phyloP scores from a whole-genome alignment of 1,139 yeast genomes.

The Candida freyschussii region DNA sequence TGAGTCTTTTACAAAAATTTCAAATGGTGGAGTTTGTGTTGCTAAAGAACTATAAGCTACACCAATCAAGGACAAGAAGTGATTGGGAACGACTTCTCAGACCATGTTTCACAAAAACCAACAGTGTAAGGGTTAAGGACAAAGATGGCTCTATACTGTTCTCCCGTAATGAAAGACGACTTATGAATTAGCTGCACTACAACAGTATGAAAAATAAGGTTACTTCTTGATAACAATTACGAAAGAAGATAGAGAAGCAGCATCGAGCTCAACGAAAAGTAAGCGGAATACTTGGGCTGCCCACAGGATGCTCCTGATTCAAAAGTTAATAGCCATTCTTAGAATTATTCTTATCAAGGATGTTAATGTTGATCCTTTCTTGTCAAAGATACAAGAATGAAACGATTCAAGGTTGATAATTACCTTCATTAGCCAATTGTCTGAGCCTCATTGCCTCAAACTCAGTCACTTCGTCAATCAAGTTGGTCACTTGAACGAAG shows the following conservation, averaged over 20 bases:
- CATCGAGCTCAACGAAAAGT: too few relatives aligned
- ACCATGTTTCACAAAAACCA: conserved; percentile 31
- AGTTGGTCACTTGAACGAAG: conserved; percentile 15
- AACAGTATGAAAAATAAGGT: too few relatives aligned
- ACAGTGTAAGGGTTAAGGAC: conserved; percentile 32
- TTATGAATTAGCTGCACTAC: too few relatives aligned
- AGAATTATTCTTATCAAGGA: too few relatives aligned
- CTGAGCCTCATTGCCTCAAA: conserved; percentile 23
- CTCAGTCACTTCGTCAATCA: conserved; percentile 22
- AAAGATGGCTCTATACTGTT: conserved; percentile 33
- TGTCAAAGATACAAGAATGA: not conserved
- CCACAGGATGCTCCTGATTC: too few relatives aligned
- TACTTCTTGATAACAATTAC: too few relatives aligned
- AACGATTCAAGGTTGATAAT: conserved; percentile 8
- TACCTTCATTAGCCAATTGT: conserved; percentile 19
- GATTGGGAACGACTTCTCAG: conserved; percentile 33
- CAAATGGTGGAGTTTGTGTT: conserved; percentile 31
- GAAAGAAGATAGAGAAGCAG: too few relatives aligned
- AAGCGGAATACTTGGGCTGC: too few relatives aligned
- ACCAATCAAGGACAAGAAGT: conserved; percentile 31
- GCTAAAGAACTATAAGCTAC: conserved; percentile 31
- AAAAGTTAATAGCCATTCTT: too few relatives aligned
- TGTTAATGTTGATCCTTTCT: conserved; percentile 11
- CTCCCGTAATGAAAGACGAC: conserved; percentile 12
- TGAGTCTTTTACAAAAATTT: conserved; percentile 27